Evolutionary conservation across 1,139 yeast species (phyloP).

Genomic region (Taphrina deformans): DNA sequence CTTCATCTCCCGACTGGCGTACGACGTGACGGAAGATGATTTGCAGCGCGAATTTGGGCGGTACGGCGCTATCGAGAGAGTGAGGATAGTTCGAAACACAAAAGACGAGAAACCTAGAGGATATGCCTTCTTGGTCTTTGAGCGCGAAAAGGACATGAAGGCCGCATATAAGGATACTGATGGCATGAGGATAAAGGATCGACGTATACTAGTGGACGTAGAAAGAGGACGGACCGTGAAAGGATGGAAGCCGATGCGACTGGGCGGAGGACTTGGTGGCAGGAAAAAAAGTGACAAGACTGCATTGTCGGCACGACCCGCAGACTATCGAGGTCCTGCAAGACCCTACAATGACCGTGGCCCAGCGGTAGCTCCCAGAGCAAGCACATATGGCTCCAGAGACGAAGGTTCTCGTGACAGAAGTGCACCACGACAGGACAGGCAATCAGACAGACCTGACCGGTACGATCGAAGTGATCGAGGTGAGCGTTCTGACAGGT

Average conservation of each 20-base stretch:
- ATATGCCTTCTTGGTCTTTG: slow-evolving; percentile 79
- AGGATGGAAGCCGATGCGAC: slow-evolving; percentile 75
- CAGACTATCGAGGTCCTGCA: background rate
- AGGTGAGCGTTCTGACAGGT: background rate
- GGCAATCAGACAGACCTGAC: background rate
- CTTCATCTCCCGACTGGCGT: slow-evolving; percentile 71
- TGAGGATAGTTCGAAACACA: slow-evolving; percentile 65
- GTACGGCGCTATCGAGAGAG: slow-evolving; percentile 68
- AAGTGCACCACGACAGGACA: background rate
- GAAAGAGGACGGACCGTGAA: slow-evolving; percentile 78
- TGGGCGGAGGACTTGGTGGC: slow-evolving; percentile 77
- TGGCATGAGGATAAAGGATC: slow-evolving; percentile 55
- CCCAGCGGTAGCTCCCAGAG: background rate
- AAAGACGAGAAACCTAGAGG: slow-evolving; percentile 63
- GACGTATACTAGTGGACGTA: slow-evolving; percentile 70
- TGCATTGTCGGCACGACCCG: background rate
- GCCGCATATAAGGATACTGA: slow-evolving; percentile 61
- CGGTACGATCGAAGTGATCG: background rate
- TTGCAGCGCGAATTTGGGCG: slow-evolving; percentile 61
- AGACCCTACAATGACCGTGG: slow-evolving; percentile 17
- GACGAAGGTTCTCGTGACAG: slow-evolving; percentile 3
- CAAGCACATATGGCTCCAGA: background rate
- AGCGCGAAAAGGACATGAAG: slow-evolving; percentile 58
- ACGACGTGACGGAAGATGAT: slow-evolving; percentile 66
- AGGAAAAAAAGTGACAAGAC: slow-evolving; percentile 50